Base-by-base conservation (phyloP, 2,329 filamentous ascomycete species). In the Diaporthe longicolla region DNA sequence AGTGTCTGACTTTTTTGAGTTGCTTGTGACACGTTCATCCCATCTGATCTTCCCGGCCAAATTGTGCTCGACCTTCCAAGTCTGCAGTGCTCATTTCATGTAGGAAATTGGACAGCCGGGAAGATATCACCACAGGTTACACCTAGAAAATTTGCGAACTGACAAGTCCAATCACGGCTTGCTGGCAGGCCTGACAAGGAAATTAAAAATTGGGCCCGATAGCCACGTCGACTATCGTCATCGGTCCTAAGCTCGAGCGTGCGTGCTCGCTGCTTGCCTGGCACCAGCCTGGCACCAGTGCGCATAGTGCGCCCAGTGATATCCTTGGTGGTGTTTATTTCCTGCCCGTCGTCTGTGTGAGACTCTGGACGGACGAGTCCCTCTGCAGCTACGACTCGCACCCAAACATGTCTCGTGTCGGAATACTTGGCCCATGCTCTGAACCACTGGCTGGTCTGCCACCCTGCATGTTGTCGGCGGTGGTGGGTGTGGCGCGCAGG, bases 21-120 rank as follows among this genome's bases (percentile, higher is more conserved):
- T 54, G 63, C 48, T 54, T 68, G 63, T 54, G 63, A 45, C 57
- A 54, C 70, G 48, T 71, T 43, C 70, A 19, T 48, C 52, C 35
- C 55, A 54, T 45, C 57, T 61, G 32, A 54, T 61, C 52, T 48
- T 32, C 66, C 40, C 29, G 66, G 57, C 15, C 40, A 37, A 43
- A 61, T 71, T 59, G 69, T 71, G 69, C 55, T 61, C 32, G 50
- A 37, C 57, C 45, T 43, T 63, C 45, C 70, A 63, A 63, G 32
- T 55, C 45, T 24, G 72, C 72, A 74, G 52, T 35, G 61, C 66
- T 74, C 71, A 75, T 74, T 74, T 75, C 43, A 50, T 29, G 37
- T 59, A 70, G 45, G 68, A 75, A 75, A 75, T 75, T 75, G 70
- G 52, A 75, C 66, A 37, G 43, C 71, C 71, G 71, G 74, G 65